These are phyloP conservation scores for Mycena olivaceomarginata DNA, from an alignment of 768 basidiomycete species.

Conservation along the genomic window DNA sequence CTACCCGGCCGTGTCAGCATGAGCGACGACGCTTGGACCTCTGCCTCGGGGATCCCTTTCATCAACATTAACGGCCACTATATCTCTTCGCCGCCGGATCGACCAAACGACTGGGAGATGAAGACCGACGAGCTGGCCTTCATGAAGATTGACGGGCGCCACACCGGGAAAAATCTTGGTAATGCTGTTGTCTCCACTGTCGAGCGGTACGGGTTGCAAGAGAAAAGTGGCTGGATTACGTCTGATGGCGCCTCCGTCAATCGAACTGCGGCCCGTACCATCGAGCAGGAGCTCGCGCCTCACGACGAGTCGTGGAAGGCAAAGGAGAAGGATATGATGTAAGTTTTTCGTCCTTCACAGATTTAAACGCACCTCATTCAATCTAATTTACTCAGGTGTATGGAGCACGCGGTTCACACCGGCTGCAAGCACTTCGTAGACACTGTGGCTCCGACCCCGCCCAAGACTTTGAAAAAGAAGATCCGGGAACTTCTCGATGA, in stretches of 20 bases:
- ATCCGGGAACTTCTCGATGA: conserved; percentile 12
- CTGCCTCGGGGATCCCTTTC: too few species aligned
- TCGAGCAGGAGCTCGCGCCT: conserved; percentile 5
- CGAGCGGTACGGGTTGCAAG: too few species aligned
- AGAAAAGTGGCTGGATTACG: not conserved
- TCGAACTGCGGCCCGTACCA: conserved; percentile 11
- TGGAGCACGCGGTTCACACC: conserved; percentile 42
- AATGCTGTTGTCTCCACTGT: too few species aligned
- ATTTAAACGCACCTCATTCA: not conserved
- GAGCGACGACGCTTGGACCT: too few species aligned
- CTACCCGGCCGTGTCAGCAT: too few species aligned
- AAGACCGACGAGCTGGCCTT: conserved; percentile 39
- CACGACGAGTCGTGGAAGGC: conserved; percentile 27
- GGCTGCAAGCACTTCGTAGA: conserved; percentile 34
- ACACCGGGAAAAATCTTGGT: too few species aligned
- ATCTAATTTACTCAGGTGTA: conserved; percentile 22
- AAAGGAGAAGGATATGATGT: conserved; percentile 29
- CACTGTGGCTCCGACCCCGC: conserved; percentile 27
- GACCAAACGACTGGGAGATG: conserved; percentile 36
- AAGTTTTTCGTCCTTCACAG: not conserved
- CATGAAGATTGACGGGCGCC: conserved; percentile 6
- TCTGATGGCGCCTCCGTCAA: not conserved
- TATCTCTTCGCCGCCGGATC: conserved; percentile 24
- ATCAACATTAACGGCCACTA: conserved; percentile 45
- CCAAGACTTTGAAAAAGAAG: conserved; percentile 33